Percentiles rank a stretch among this genome's conserved stretches.
These are phyloP conservation scores for Botrytis deweyae DNA, from an alignment of 2,329 filamentous ascomycete genomes.

Conservation along the genomic window DNA sequence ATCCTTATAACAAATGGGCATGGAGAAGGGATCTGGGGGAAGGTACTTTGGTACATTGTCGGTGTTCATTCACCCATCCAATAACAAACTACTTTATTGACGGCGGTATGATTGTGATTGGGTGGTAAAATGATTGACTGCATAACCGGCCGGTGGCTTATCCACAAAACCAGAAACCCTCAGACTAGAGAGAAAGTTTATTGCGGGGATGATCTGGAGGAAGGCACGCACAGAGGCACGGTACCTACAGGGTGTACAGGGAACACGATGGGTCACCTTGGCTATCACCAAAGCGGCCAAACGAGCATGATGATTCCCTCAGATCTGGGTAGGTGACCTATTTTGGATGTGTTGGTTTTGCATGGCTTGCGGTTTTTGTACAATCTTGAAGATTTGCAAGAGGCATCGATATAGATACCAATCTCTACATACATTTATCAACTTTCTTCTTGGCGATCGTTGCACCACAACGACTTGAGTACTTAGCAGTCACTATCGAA, in stretches of 20 bases:
- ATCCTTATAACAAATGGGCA: background rate
- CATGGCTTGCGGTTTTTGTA: background rate
- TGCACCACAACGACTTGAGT: background rate
- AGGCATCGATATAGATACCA: background rate
- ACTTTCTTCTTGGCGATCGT: background rate
- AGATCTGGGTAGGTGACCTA: background rate
- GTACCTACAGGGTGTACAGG: conserved; percentile 13
- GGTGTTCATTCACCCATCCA: background rate
- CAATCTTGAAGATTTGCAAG: too few species aligned
- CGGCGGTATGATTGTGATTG: background rate
- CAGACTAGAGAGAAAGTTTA: background rate
- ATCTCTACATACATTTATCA: background rate
- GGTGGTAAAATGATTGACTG: background rate
- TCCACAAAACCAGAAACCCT: background rate
- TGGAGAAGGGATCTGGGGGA: background rate
- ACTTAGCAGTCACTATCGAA: background rate
- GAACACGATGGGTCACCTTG: background rate
- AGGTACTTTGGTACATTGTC: background rate
- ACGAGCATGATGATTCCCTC: background rate
- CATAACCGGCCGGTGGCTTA: background rate
- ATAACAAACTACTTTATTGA: background rate
- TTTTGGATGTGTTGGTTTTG: background rate
- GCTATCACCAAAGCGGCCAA: background rate
- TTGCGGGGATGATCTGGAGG: conserved; percentile 6
- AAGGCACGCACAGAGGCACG: background rate